Evolutionary conservation across 371 early-diverging fungal species (phyloP).

Genomic region (Circinella minor): DNA sequence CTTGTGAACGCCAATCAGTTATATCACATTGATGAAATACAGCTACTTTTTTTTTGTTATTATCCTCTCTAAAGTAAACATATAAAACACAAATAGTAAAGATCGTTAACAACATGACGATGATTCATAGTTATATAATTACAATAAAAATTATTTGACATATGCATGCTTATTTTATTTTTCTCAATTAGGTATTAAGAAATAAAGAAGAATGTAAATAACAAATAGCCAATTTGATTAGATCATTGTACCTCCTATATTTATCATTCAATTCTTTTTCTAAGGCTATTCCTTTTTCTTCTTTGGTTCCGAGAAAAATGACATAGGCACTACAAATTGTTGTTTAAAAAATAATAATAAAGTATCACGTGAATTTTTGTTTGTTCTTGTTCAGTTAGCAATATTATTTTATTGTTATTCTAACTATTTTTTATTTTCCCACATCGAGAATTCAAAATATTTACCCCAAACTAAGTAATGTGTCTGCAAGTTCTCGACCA

Average conservation of each 20-base stretch:
- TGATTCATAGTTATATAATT: too few relatives aligned
- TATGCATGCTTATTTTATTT: too few relatives aligned
- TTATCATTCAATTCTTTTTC: conserved; percentile 14
- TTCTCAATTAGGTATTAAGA: too few relatives aligned
- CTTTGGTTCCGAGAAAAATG: conserved; percentile 34
- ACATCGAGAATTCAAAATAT: neutral
- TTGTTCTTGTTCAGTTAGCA: neutral
- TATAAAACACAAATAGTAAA: too few relatives aligned
- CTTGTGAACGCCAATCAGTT: conserved; percentile 54
- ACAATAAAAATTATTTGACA: too few relatives aligned
- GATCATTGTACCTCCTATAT: conserved; percentile 2
- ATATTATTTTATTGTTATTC: too few relatives aligned
- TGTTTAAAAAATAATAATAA: neutral
- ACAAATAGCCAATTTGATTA: too few relatives aligned
- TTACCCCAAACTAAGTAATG: conserved; percentile 27
- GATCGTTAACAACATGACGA: too few relatives aligned
- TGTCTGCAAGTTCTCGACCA: conserved; percentile 27
- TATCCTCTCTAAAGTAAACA: neutral
- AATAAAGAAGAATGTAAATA: neutral
- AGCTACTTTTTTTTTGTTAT: conserved; percentile 16
- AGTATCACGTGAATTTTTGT: neutral
- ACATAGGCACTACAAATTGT: conserved; percentile 23
- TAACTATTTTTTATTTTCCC: conserved; percentile 1
- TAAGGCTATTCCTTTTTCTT: conserved; percentile 27
- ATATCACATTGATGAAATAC: conserved; percentile 59